Evolutionary conservation across 2,329 filamentous ascomycete species (phyloP).

Genomic region (Alternaria infectoria): DNA sequence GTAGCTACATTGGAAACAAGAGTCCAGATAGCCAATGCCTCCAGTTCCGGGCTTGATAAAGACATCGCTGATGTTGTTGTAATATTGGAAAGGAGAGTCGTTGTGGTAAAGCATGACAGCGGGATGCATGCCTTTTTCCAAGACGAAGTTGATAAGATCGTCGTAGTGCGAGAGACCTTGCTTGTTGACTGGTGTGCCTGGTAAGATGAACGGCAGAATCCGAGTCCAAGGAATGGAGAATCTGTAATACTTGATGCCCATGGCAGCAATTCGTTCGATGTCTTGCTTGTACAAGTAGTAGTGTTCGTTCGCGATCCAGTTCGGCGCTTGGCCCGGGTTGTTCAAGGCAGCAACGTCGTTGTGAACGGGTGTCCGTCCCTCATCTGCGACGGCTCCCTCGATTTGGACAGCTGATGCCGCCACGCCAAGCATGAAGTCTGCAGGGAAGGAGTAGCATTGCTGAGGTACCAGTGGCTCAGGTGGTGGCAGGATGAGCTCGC

Average conservation of each 20-base stretch:
- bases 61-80: conserved; percentile 40
- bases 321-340: conserved; percentile 10
- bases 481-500: conserved; percentile 63
- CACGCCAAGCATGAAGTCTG: conserved; percentile 51
- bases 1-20: conserved; percentile 47
- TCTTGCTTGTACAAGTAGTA: conserved; percentile 65
- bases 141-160: conserved; percentile 59
- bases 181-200: conserved; percentile 59
- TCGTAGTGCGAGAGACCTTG: conserved; percentile 61
- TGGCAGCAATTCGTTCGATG: conserved; percentile 59
- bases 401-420: conserved; percentile 37
- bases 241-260: conserved; percentile 60
- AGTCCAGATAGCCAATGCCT: conserved; percentile 35
- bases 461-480: conserved; percentile 57
- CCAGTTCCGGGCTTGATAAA: conserved; percentile 30
- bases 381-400: conserved; percentile 41
- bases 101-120: conserved; percentile 58
- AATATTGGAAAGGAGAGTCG: conserved; percentile 57
- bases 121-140: conserved; percentile 59
- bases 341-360: conserved; percentile 23
- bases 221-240: conserved; percentile 62
- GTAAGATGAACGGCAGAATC: conserved; percentile 60
- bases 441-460: conserved; percentile 59
- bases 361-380: conserved; percentile 33
- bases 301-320: conserved; percentile 55